phyloP scores from a whole-genome alignment of 73 alveolate species.

The Paramecium octaurelia region DNA sequence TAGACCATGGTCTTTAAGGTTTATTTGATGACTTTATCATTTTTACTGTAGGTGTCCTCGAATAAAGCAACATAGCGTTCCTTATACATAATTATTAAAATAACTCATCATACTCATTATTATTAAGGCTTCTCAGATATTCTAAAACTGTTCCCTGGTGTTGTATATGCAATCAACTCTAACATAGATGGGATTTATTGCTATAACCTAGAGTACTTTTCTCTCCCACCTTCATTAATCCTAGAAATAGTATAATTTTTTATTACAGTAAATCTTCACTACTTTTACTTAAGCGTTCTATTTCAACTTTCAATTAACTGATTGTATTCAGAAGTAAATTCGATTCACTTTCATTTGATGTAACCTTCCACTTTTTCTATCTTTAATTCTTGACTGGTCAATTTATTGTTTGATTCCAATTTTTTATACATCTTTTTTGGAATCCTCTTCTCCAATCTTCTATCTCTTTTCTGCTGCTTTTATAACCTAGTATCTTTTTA shows the following conservation, averaged over 20 bases:
- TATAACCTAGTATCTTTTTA: background rate
- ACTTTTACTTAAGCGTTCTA: background rate
- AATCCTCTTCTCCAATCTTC: background rate
- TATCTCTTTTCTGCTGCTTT: background rate
- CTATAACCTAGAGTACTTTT: background rate
- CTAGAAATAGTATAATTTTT: background rate
- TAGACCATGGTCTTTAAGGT: background rate
- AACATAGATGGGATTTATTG: background rate
- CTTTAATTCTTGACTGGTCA: background rate
- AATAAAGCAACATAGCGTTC: slow-evolving; percentile 29
- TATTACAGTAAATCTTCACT: background rate
- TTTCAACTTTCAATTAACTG: background rate
- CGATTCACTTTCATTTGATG: background rate
- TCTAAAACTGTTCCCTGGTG: background rate
- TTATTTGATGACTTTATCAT: background rate
- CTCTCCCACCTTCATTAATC: slow-evolving; percentile 19
- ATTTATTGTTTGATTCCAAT: background rate
- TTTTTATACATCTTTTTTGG: background rate
- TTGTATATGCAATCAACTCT: background rate
- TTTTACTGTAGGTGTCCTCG: background rate
- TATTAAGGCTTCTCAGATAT: background rate
- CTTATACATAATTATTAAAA: background rate
- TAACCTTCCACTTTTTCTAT: background rate
- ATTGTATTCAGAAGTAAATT: background rate
- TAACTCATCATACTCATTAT: background rate